Conservation (phyloP, 2,329 filamentous ascomycete species). For the Sarocladium strictum region DNA sequence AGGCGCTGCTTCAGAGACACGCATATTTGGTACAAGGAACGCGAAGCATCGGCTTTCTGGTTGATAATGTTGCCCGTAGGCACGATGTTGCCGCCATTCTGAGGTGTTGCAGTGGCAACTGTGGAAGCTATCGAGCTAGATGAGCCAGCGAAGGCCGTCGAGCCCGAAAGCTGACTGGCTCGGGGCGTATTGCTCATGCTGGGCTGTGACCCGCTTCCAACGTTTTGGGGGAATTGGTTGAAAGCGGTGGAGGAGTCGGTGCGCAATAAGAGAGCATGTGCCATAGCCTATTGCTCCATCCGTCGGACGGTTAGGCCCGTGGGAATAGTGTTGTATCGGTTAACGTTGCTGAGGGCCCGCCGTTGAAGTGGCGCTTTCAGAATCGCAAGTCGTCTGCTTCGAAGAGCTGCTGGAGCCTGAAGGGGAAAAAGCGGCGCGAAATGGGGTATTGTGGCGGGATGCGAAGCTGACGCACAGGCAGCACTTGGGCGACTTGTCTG, state of each 20-base stretch:
- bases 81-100: conserved; percentile 57
- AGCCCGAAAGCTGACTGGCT: conserved; percentile 57
- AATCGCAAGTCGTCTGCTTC: conserved; percentile 1
- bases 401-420: not conserved
- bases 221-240: conserved; percentile 39
- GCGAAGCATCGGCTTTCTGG: conserved; percentile 84
- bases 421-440: conserved; percentile 2
- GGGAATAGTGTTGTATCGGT: not conserved
- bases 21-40: conserved; percentile 93
- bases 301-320: conserved; percentile 17
- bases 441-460: not conserved
- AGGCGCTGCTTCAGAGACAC: conserved; percentile 77
- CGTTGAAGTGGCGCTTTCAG: not conserved
- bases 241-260: conserved; percentile 53
- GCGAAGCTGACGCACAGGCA: not conserved
- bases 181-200: conserved; percentile 49
- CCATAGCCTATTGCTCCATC: conserved; percentile 46
- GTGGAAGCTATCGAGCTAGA: conserved; percentile 47
- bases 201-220: conserved; percentile 34
- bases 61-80: conserved; percentile 95
- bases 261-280: conserved; percentile 54
- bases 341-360: not conserved
- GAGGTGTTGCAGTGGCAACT: conserved; percentile 35
- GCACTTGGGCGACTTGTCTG: not conserved
- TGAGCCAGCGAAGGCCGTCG: conserved; percentile 49